Evolutionary conservation across 495 filamentous ascomycete genomes (phyloP), one percentile per base, ranked within the genome.

Genomic region (Sordaria brevicollis): DNA sequence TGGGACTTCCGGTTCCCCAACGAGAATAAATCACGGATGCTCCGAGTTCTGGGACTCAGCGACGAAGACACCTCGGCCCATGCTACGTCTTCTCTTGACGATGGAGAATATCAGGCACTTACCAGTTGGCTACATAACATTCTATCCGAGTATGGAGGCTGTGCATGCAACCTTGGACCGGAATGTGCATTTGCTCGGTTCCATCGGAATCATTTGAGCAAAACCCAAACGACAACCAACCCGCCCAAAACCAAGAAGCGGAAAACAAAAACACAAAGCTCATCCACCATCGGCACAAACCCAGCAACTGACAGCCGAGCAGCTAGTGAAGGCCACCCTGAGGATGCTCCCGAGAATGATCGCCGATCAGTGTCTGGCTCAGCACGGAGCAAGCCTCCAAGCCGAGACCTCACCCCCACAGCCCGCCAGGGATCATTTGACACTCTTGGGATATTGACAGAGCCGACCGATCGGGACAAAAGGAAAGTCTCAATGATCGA

Each of bases 401-500:
- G 93, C 77, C 92, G 93, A 49, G 93, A 96, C 73, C 82, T 92
- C 76, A 96, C 92, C 7, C 93, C 92, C 1, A 81, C 83, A 3
- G 81, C 83, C 36, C 82, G 85, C 4, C 83, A 81, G 74, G 86
- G 80, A 69, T 87, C 80, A 74, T 86, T 78, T 70, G 85, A 79
- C 72, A 84, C 74, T 65, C 71, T 83, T 66, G 74, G 86, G 75
- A 80, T 84, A 80, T 65, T 88, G 81, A 74, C 81, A 2, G 92
- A 92, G 75, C 84, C 93, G 5, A 95, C 93, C 5, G 93, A 91
- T 70, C 88, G 94, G 17, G 94, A 97, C 73, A 92, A 92, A 78
- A 87, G 92, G 43, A 97, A 97, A 76, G 87, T 97, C 33, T 89
- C 91, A 21, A 90, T 91, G 78, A 85, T 92, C 17, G 93, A 97